A percentile compares a stretch with the other conserved stretches of the same genome.
Evolutionary conservation across 345 rosid genomes (phyloP).

Genomic region (Lepidium didymum): DNA sequence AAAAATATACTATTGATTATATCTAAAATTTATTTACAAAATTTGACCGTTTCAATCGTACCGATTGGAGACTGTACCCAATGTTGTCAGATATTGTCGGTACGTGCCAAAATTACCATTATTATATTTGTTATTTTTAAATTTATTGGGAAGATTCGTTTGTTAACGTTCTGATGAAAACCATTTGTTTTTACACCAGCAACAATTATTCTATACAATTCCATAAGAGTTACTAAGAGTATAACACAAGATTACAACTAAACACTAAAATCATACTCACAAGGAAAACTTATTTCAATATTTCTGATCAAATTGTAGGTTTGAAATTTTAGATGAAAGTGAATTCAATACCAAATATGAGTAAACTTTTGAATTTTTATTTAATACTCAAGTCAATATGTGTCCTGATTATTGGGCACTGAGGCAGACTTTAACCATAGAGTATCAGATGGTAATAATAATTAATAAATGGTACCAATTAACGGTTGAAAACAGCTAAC

Average conservation of each 20-base stretch:
- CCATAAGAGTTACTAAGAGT: too few relatives aligned
- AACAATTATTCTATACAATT: too few relatives aligned
- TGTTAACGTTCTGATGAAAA: not conserved
- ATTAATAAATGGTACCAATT: not conserved
- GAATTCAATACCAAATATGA: not conserved
- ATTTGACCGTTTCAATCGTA: slow-evolving; percentile 26
- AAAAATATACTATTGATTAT: not conserved
- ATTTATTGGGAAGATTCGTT: not conserved
- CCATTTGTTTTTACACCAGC: too few relatives aligned
- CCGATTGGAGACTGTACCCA: slow-evolving; percentile 12
- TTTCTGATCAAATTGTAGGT: not conserved
- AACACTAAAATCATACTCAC: not conserved
- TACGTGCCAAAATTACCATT: slow-evolving; percentile 21
- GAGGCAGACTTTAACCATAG: not conserved
- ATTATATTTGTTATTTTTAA: not conserved
- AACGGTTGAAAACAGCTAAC: not conserved
- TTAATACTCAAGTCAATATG: not conserved
- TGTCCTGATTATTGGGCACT: not conserved
- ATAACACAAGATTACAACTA: too few relatives aligned
- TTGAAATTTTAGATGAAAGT: not conserved
- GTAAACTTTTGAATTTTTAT: too few relatives aligned
- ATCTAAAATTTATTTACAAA: not conserved
- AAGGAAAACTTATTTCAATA: not conserved
- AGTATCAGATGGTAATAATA: not conserved
- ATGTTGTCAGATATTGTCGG: slow-evolving; percentile 10